A percentile compares a stretch with the other conserved stretches of the same genome.
Conservation (phyloP, 2,329 filamentous ascomycete genomes). For the Zopfia rhizophila region DNA sequence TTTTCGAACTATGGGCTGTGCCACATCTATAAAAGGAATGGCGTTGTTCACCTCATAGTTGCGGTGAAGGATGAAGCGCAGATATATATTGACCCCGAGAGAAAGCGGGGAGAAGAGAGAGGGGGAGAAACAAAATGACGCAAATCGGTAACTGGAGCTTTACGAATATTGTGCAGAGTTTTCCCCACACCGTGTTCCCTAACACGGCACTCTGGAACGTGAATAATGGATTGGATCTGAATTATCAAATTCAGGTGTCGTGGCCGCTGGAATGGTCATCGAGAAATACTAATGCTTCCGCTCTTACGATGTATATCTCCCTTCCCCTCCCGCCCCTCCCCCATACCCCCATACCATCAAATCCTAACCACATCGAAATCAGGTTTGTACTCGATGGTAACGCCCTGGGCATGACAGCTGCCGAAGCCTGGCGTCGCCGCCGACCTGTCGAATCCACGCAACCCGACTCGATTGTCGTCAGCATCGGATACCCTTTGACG, state of each 20-base stretch:
- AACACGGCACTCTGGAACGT: background rate
- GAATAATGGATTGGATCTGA: background rate
- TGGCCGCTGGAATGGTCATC: constrained; percentile 4
- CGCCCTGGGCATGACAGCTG: constrained; percentile 3
- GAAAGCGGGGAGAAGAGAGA: too few relatives aligned
- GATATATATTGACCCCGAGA: too few relatives aligned
- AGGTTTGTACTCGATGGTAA: constrained; percentile 10
- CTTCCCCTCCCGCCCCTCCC: background rate
- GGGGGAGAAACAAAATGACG: too few relatives aligned
- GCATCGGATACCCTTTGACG: constrained; percentile 1
- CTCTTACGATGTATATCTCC: background rate
- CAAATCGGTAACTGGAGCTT: background rate
- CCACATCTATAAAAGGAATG: too few relatives aligned
- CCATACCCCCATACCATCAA: background rate
- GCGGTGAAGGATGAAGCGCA: too few relatives aligned
- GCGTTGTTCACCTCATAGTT: too few relatives aligned
- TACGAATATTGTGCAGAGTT: background rate
- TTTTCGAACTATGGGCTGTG: too few relatives aligned
- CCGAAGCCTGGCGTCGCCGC: constrained; percentile 3
- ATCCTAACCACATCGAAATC: background rate
- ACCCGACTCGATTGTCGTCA: constrained; percentile 5
- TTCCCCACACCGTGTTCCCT: background rate
- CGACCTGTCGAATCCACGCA: background rate
- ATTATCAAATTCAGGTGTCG: constrained; percentile 9
- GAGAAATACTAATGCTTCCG: background rate